phyloP scores from a whole-genome alignment of 352 stramenopile genomes.

The Pythium coloratum region DNA sequence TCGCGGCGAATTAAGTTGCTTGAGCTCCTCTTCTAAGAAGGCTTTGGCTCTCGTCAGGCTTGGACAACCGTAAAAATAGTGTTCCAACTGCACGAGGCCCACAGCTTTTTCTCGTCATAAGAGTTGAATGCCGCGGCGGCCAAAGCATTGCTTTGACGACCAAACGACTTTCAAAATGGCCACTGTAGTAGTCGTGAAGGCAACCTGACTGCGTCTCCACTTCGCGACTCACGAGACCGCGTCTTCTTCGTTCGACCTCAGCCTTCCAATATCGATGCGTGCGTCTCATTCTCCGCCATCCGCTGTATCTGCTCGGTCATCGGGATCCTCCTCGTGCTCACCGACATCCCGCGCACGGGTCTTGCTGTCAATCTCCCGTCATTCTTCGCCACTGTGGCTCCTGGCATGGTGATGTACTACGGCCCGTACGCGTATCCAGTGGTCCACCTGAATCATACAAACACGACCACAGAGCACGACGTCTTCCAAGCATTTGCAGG shows the following conservation, averaged over 20 bases:
- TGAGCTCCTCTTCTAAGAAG: no score
- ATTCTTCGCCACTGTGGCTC: constrained; percentile 32
- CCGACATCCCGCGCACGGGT: constrained; percentile 35
- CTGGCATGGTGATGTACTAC: constrained; percentile 35
- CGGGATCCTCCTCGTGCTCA: constrained; percentile 4
- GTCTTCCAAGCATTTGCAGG: not conserved
- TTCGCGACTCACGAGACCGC: not conserved
- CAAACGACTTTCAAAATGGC: no score
- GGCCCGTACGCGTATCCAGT: constrained; percentile 51
- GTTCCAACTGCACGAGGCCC: no score
- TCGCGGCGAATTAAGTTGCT: no score
- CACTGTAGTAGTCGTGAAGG: no score
- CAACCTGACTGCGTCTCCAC: no score
- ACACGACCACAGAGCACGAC: not conserved
- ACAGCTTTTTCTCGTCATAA: no score
- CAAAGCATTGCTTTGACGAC: no score
- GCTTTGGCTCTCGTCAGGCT: no score
- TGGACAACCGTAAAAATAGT: no score
- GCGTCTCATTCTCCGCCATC: not conserved
- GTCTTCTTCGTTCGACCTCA: not conserved
- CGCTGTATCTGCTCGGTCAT: constrained; percentile 3
- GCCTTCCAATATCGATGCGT: constrained; percentile 13
- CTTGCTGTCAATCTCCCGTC: constrained; percentile 33
- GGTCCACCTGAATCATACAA: constrained; percentile 26
- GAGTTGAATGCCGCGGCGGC: no score